Base-by-base conservation (phyloP, 495 filamentous ascomycete species). In the Aspergillus affinis region DNA sequence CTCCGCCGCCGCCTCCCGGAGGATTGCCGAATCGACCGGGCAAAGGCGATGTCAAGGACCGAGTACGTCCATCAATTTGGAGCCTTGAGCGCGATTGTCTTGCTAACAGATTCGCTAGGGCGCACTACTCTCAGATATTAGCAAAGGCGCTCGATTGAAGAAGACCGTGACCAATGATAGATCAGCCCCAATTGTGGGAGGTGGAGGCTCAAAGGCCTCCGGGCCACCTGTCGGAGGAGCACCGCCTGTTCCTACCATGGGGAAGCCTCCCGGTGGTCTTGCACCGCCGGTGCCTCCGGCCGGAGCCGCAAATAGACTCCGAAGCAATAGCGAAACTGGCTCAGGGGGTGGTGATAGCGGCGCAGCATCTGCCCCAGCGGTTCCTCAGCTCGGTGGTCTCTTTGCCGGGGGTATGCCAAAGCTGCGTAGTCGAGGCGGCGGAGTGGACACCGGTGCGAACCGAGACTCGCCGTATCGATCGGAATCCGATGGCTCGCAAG, bases 361-460 rank as follows among this genome's bases (percentile, higher is more conserved):
- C 53, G 76, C 68, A 23, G 66, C 71, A 5, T 75, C 72, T 10
- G 71, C 79, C 36, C 81, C 85, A 26, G 74, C 86, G 21, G 84
- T 91, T 18, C 90, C 92, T 29, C 94, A 98, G 69, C 71, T 98
- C 36, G 93, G 80, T 9, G 94, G 95, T 4, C 73, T 98, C 26
- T 96, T 98, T 67, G 92, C 91, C 9, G 92, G 92, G 30, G 95
- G 93, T 30, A 98, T 98, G 81, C 94, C 94, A 3, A 98, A 97
- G 76, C 68, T 98, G 62, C 87, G 88, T 71, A 97, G 92, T 75
- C 86, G 90, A 12, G 92, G 89, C 26, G 94, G 93, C 26, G 94
- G 93, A 20, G 80, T 98, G 56, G 86, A 96, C 72, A 97, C 94
- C 13, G 93, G 93, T 71, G 92, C 91, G 63, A 88, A 80, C 67